These are phyloP conservation scores for Isabelozyma rhagii DNA, from an alignment of 805 yeast species.

Conservation along the genomic window DNA sequence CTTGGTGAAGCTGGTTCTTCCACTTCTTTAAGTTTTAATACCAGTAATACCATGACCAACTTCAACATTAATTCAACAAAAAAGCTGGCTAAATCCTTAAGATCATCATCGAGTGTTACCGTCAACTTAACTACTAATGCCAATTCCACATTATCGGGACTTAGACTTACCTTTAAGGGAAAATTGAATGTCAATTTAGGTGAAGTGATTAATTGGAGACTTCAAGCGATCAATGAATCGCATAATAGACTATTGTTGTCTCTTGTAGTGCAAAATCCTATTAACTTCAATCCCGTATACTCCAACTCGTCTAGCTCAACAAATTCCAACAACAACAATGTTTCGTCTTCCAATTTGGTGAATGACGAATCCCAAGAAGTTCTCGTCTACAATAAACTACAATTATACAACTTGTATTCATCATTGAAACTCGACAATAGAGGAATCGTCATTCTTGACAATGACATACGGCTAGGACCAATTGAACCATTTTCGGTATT, in stretches of 20 bases:
- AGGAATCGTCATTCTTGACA: conserved; percentile 63
- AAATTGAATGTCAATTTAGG: conserved; percentile 60
- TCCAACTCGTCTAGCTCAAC: conserved; percentile 3
- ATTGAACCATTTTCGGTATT: conserved; percentile 59
- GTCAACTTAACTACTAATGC: conserved; percentile 30
- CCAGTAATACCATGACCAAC: neutral
- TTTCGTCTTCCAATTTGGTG: conserved; percentile 14
- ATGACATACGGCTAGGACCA: conserved; percentile 63
- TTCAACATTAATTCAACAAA: conserved; percentile 1
- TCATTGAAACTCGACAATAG: conserved; percentile 37
- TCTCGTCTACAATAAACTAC: conserved; percentile 17
- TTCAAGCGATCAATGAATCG: conserved; percentile 64
- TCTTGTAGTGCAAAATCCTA: conserved; percentile 34
- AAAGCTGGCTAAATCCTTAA: conserved; percentile 1
- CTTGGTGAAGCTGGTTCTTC: neutral
- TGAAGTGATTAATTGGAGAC: conserved; percentile 55
- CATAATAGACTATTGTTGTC: conserved; percentile 49
- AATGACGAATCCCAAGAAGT: conserved; percentile 4
- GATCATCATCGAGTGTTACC: conserved; percentile 28
- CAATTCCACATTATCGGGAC: conserved; percentile 25
- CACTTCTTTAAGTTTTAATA: neutral
- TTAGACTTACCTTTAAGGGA: conserved; percentile 58
- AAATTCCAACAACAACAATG: conserved; percentile 2
- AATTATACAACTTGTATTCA: conserved; percentile 31
- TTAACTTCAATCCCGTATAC: conserved; percentile 21